These are phyloP conservation scores for Chaetothyriales sp. DNA, from an alignment of 2,329 filamentous ascomycete species.

Conservation along the genomic window DNA sequence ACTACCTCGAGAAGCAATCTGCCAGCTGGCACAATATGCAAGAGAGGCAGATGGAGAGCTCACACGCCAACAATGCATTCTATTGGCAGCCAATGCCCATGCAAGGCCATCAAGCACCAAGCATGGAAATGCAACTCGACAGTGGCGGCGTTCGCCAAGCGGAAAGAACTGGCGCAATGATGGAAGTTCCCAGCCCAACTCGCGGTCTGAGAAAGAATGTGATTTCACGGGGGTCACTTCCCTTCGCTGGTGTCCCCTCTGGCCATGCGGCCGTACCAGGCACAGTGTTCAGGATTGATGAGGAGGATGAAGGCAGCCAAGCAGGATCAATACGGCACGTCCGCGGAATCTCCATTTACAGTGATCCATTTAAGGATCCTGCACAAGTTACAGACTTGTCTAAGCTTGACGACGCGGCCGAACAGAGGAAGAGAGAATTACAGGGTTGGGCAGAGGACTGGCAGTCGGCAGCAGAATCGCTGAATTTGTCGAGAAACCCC, in stretches of 20 bases:
- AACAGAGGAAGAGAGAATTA: conserved; percentile 17
- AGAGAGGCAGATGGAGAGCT: conserved; percentile 14
- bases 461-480: conserved; percentile 17
- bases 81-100: conserved; percentile 21
- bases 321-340: conserved; percentile 9
- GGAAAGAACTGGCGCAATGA: conserved; percentile 30
- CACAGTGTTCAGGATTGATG: conserved; percentile 16
- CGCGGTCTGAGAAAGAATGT: conserved; percentile 27
- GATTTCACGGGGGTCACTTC: conserved; percentile 23
- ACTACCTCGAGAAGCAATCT: conserved; percentile 7
- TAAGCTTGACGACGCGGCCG: conserved; percentile 6
- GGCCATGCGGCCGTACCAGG: conserved; percentile 8
- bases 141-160: conserved; percentile 22
- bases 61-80: conserved; percentile 16
- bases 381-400: conserved; percentile 1
- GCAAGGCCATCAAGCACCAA: background rate
- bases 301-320: conserved; percentile 17
- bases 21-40: conserved; percentile 16
- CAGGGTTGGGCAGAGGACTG: conserved; percentile 19
- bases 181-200: conserved; percentile 28
- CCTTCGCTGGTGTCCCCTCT: conserved; percentile 13
- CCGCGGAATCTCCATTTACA: conserved; percentile 5
- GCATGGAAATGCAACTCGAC: conserved; percentile 2
- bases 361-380: conserved; percentile 17
- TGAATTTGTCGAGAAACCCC: conserved; percentile 16